Conservation (phyloP, 495 filamentous ascomycete genomes). For the Penicillium dipodomyicola region DNA sequence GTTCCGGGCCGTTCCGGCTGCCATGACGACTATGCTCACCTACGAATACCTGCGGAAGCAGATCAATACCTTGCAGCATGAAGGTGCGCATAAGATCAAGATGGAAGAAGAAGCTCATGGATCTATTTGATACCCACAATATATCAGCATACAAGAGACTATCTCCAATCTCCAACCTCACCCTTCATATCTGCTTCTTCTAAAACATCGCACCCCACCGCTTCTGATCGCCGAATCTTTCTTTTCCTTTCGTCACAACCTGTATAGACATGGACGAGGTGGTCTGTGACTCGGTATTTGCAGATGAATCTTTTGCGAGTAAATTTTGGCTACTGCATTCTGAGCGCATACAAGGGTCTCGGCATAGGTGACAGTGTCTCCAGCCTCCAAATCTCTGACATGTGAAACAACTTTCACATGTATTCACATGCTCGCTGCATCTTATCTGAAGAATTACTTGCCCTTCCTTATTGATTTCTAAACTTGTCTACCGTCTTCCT, state of each 20-base stretch:
- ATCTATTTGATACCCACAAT: constrained; percentile 23
- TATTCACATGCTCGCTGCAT: constrained; percentile 7
- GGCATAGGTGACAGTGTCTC: constrained; percentile 22
- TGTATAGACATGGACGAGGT: constrained; percentile 26
- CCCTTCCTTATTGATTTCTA: constrained; percentile 1
- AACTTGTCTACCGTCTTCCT: constrained; percentile 14
- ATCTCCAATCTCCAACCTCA: not conserved
- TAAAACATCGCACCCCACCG: not conserved
- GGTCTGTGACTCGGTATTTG: constrained; percentile 13
- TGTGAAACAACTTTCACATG: constrained; percentile 23
- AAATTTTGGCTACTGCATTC: constrained; percentile 17
- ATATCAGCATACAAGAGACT: constrained; percentile 5
- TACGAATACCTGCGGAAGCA: constrained; percentile 81
- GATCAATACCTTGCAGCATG: constrained; percentile 49
- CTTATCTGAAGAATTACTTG: constrained; percentile 1
- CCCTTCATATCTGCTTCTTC: constrained; percentile 8
- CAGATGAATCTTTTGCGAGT: constrained; percentile 15
- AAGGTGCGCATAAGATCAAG: constrained; percentile 42
- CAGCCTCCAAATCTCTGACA: constrained; percentile 14
- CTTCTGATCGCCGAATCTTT: not conserved
- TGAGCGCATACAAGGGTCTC: constrained; percentile 13
- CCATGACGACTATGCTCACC: constrained; percentile 95
- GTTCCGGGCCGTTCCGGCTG: constrained; percentile 90
- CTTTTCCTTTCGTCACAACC: constrained; percentile 6
- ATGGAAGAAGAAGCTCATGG: constrained; percentile 22